These are phyloP conservation scores for Erodium maritimum DNA, from an alignment of 345 rosid species.

Conservation along the genomic window DNA sequence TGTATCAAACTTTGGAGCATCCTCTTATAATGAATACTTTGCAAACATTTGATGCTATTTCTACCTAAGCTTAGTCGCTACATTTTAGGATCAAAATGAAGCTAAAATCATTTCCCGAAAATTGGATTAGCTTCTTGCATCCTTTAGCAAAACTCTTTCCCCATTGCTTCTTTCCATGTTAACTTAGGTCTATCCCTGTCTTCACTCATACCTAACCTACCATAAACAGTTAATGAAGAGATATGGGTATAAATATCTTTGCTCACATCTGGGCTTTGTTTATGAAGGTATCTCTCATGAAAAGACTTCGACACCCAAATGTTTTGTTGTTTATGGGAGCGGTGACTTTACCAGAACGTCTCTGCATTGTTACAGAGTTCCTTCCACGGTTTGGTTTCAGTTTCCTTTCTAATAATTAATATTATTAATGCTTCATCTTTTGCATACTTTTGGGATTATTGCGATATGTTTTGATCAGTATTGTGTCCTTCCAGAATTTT, in stretches of 20 bases:
- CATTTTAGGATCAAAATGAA: too few relatives aligned
- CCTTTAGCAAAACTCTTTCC: too few relatives aligned
- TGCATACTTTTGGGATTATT: background rate
- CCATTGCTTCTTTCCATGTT: too few relatives aligned
- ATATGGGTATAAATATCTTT: background rate
- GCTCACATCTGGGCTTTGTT: conserved; percentile 5
- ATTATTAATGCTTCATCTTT: too few relatives aligned
- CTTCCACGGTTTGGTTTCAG: conserved; percentile 74
- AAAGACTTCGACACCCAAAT: conserved; percentile 92
- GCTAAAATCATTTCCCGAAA: too few relatives aligned
- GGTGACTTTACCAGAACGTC: conserved; percentile 78
- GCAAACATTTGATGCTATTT: background rate
- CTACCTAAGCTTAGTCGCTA: too few relatives aligned
- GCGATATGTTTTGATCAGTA: background rate
- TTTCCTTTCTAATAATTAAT: background rate
- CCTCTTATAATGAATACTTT: background rate
- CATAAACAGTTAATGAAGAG: too few relatives aligned
- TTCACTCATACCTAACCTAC: too few relatives aligned
- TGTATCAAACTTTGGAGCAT: background rate
- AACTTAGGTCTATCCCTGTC: too few relatives aligned
- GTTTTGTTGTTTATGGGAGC: conserved; percentile 96
- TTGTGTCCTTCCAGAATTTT: background rate
- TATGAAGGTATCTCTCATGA: conserved; percentile 76
- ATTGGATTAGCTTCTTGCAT: too few relatives aligned
- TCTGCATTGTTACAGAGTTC: conserved; percentile 96